These are phyloP conservation scores for Arachis monticola DNA, from an alignment of 331 rosid species.

Conservation along the genomic window DNA sequence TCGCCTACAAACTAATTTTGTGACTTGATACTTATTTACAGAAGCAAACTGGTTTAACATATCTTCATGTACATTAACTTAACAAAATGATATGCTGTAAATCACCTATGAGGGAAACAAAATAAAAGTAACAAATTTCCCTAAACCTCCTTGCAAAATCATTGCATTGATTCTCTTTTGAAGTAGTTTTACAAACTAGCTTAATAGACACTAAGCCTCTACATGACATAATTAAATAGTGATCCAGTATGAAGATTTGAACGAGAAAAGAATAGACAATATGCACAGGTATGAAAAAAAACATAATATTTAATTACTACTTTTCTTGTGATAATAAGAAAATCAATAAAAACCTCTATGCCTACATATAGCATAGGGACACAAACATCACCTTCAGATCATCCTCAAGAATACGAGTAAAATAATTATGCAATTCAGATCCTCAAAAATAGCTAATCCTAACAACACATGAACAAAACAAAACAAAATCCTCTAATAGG, in stretches of 20 bases:
- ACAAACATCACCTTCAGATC: conserved; percentile 70
- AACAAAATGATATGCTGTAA: neutral
- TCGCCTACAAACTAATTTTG: too few relatives aligned
- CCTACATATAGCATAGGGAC: neutral
- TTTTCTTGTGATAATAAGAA: neutral
- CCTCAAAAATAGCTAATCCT: conserved; percentile 66
- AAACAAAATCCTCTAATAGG: too few relatives aligned
- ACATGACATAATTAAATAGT: neutral
- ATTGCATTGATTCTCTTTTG: neutral
- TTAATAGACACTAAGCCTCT: neutral
- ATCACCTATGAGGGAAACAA: neutral
- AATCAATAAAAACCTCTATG: neutral
- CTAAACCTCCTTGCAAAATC: neutral
- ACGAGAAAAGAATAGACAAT: neutral
- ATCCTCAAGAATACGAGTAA: conserved; percentile 41
- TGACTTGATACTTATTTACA: too few relatives aligned
- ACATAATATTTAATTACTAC: neutral
- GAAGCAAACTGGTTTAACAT: too few relatives aligned
- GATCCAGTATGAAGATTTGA: neutral
- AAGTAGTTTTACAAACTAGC: conserved; percentile 5
- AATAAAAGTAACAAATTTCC: neutral
- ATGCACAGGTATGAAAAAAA: neutral
- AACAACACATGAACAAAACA: too few relatives aligned
- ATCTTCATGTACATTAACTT: too few relatives aligned
- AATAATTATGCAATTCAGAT: conserved; percentile 95